Conservation (phyloP, 768 basidiomycete genomes). For the Tricholoma flavovirens region DNA sequence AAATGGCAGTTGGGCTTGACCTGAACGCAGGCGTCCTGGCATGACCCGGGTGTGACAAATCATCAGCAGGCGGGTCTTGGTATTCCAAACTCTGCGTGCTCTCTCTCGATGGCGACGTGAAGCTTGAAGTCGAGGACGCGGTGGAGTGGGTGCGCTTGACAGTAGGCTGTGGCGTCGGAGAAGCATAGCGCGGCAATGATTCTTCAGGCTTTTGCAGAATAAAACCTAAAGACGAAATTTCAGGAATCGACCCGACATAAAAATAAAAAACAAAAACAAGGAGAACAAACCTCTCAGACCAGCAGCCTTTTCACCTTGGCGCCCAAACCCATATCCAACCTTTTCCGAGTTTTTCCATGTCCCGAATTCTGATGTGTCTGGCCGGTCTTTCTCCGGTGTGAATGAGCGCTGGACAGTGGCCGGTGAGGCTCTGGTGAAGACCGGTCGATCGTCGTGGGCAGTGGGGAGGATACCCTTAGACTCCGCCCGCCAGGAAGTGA, state of each 20-base stretch:
- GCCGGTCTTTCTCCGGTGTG: constrained; percentile 17
- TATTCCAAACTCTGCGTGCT: constrained; percentile 14
- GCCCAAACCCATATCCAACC: constrained; percentile 68
- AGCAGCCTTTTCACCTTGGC: constrained; percentile 75
- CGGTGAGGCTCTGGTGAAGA: constrained; percentile 29
- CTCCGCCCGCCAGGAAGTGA: constrained; percentile 61
- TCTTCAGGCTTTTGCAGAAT: constrained; percentile 54
- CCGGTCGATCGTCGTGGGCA: constrained; percentile 29
- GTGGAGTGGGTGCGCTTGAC: constrained; percentile 22
- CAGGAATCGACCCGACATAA: background rate
- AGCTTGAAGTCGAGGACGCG: constrained; percentile 29
- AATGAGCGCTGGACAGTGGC: constrained; percentile 28
- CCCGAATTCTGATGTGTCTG: constrained; percentile 21
- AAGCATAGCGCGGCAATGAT: constrained; percentile 47
- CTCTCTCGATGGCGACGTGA: constrained; percentile 28
- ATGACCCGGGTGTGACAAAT: background rate
- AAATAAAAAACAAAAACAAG: too few species aligned
- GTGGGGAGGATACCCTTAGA: constrained; percentile 53
- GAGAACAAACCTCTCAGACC: constrained; percentile 49
- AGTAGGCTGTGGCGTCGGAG: constrained; percentile 22
- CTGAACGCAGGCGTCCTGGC: constrained; percentile 22
- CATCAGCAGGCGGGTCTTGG: background rate
- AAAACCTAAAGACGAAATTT: constrained; percentile 38
- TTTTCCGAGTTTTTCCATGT: constrained; percentile 32
- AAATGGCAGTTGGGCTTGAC: constrained; percentile 28